Conservation (phyloP, 2,329 filamentous ascomycete species). For the Gaeumannomyces sp. region DNA sequence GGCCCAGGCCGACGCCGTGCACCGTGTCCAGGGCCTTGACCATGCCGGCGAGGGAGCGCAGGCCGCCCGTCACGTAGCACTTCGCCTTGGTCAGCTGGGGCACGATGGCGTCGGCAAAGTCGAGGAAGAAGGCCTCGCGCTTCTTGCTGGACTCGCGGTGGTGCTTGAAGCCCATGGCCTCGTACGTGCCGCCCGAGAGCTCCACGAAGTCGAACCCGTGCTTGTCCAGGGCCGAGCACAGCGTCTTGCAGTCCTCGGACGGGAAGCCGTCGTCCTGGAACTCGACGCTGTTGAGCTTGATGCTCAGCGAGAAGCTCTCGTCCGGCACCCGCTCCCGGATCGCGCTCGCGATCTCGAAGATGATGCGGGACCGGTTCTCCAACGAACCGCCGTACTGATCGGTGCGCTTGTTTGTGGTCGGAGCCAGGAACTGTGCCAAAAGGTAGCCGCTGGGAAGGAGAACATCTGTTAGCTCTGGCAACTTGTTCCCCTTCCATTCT, state of each 20-base stretch:
- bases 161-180: constrained; percentile 44
- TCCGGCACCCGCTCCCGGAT: constrained; percentile 24
- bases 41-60: constrained; percentile 51
- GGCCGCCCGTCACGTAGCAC: constrained; percentile 53
- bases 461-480: constrained; percentile 16
- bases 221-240: constrained; percentile 40
- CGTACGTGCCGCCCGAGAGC: constrained; percentile 54
- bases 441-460: constrained; percentile 36
- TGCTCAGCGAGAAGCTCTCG: constrained; percentile 36
- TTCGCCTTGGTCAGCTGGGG: constrained; percentile 40
- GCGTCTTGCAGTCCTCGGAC: constrained; percentile 41
- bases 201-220: constrained; percentile 52
- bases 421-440: constrained; percentile 45
- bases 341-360: constrained; percentile 34
- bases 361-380: constrained; percentile 37
- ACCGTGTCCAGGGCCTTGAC: constrained; percentile 49
- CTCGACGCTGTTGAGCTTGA: constrained; percentile 54
- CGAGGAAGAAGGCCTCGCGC: constrained; percentile 54
- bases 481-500: neutral
- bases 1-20: constrained; percentile 52
- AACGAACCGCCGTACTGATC: constrained; percentile 42
- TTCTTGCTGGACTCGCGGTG: constrained; percentile 47
- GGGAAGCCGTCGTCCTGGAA: constrained; percentile 48
- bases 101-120: constrained; percentile 50
- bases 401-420: constrained; percentile 42